phyloP scores from a whole-genome alignment of 495 filamentous ascomycete genomes.

The Talaromyces thailandensis region DNA sequence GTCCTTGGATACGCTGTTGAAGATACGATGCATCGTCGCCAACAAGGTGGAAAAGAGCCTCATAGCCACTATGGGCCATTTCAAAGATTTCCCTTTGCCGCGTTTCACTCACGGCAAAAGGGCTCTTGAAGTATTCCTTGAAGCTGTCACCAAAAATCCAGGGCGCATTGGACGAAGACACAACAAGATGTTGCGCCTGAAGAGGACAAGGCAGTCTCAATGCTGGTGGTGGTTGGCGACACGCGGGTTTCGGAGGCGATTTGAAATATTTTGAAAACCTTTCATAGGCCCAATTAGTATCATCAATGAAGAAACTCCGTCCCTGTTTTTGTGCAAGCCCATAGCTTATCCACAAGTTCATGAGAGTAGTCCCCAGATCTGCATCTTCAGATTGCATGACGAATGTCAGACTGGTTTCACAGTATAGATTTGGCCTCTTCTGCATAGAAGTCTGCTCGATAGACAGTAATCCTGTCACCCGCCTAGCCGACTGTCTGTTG shows the following conservation, averaged over 20 bases:
- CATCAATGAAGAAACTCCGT: conserved; percentile 66
- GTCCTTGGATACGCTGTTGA: conserved; percentile 33
- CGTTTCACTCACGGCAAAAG: conserved; percentile 31
- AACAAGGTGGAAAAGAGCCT: conserved; percentile 53
- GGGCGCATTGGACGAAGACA: conserved; percentile 51
- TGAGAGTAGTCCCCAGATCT: conserved; percentile 57
- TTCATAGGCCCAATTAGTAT: conserved; percentile 69
- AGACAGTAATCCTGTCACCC: conserved; percentile 46
- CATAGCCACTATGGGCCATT: conserved; percentile 52
- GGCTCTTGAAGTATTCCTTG: conserved; percentile 38
- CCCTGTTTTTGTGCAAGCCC: conserved; percentile 61
- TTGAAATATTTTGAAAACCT: conserved; percentile 57
- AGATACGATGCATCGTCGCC: conserved; percentile 50
- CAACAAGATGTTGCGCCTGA: conserved; percentile 55
- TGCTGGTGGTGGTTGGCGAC: conserved; percentile 49
- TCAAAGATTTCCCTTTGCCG: conserved; percentile 47
- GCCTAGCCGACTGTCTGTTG: conserved; percentile 41
- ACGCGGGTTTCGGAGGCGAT: conserved; percentile 46
- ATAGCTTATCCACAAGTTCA: conserved; percentile 70
- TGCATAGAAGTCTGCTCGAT: conserved; percentile 5
- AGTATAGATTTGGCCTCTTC: conserved; percentile 35
- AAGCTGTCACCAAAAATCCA: conserved; percentile 51
- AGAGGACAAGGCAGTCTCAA: conserved; percentile 65
- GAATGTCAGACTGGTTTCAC: conserved; percentile 59
- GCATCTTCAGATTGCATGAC: conserved; percentile 58